phyloP scores from a whole-genome alignment of 1,139 yeast genomes.

The Hemisphaericaspora lyxosophila region DNA sequence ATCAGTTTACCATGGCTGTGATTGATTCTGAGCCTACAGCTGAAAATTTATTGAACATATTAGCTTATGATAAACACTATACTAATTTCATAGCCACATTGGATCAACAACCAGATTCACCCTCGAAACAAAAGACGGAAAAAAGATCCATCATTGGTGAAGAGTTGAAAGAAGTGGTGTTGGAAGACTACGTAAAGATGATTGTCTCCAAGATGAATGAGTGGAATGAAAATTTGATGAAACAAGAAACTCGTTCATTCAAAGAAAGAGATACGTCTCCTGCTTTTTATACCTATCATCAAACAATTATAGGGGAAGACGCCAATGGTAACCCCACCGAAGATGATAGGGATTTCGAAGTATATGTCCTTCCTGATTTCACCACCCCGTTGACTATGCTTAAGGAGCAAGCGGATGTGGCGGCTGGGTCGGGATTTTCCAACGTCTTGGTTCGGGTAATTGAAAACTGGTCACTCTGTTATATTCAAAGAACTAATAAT shows the following conservation, averaged over 20 bases:
- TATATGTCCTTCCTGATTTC: conserved; percentile 58
- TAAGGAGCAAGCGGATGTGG: conserved; percentile 89
- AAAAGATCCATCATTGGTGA: conserved; percentile 66
- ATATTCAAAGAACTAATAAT: conserved; percentile 58
- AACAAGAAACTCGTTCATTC: conserved; percentile 64
- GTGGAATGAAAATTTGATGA: conserved; percentile 71
- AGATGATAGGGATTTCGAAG: conserved; percentile 66
- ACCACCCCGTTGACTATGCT: conserved; percentile 67
- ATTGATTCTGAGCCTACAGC: conserved; percentile 76
- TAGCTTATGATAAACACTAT: conserved; percentile 76
- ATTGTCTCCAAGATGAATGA: conserved; percentile 73
- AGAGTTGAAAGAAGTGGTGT: conserved; percentile 57
- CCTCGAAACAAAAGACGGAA: conserved; percentile 41
- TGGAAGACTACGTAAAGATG: conserved; percentile 71
- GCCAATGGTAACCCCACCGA: conserved; percentile 57
- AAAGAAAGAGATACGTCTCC: conserved; percentile 68
- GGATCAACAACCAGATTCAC: conserved; percentile 17
- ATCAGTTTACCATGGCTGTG: conserved; percentile 59
- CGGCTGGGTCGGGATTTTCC: conserved; percentile 84
- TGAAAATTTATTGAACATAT: conserved; percentile 56
- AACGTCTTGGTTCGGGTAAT: conserved; percentile 81
- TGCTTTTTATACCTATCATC: conserved; percentile 48
- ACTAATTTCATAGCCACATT: conserved; percentile 35
- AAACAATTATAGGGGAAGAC: conserved; percentile 43
- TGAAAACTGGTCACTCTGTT: conserved; percentile 65